Conservation (phyloP, 106 monocot species). For the Ottelia alismoides region DNA sequence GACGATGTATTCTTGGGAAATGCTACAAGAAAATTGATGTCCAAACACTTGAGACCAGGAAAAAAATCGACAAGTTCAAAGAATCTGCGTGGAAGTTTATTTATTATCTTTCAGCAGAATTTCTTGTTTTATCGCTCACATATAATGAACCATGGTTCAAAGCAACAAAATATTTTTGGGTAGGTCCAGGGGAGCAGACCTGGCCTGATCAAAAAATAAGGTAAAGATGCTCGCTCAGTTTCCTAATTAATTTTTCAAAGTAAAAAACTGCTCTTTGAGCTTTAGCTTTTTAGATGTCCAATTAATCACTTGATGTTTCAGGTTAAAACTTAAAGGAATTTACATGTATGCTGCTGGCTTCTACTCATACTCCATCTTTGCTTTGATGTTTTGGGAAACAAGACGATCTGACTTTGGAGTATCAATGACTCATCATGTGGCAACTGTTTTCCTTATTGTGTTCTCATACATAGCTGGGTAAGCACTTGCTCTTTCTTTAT, state of each 20-base stretch:
- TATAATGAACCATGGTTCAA: constrained; percentile 77
- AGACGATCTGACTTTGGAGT: too few relatives aligned
- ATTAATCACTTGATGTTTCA: too few relatives aligned
- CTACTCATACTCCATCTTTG: constrained; percentile 14
- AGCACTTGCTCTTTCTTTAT: too few relatives aligned
- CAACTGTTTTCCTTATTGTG: constrained; percentile 8
- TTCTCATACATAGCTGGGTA: constrained; percentile 7
- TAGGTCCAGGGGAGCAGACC: constrained; percentile 79
- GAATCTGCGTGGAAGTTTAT: constrained; percentile 82
- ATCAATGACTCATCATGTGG: constrained; percentile 68
- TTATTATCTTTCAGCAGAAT: constrained; percentile 66
- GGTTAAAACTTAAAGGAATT: constrained; percentile 65
- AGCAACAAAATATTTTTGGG: constrained; percentile 65
- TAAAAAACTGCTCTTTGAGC: too few relatives aligned
- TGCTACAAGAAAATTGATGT: constrained; percentile 31
- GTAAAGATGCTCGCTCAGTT: constrained; percentile 12
- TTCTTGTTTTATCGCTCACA: constrained; percentile 48
- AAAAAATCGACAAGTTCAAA: too few relatives aligned
- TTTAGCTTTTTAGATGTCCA: too few relatives aligned
- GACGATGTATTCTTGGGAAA: constrained; percentile 35
- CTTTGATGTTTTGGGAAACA: constrained; percentile 68
- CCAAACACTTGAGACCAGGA: constrained; percentile 32
- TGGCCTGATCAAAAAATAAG: constrained; percentile 89
- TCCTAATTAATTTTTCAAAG: not conserved
- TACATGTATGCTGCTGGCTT: constrained; percentile 60